Conservation (phyloP, 1,139 yeast genomes). For the Hansenula sp. region DNA sequence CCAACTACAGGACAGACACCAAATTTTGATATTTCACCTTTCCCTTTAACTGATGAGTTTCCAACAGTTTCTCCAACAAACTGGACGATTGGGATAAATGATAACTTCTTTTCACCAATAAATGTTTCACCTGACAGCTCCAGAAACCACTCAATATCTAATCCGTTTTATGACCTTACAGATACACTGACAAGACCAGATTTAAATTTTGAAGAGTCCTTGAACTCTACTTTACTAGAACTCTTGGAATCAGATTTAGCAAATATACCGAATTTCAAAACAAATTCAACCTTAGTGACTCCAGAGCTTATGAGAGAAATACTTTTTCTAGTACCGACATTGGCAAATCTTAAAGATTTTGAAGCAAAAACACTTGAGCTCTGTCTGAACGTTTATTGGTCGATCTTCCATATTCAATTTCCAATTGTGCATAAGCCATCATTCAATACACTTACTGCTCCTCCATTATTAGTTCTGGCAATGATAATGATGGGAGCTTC, state of each 20-base stretch:
- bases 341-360: slow-evolving; percentile 4
- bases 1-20: background rate
- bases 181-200: slow-evolving; percentile 5
- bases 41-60: background rate
- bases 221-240: slow-evolving; percentile 5
- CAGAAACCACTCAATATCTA: background rate
- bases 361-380: slow-evolving; percentile 6
- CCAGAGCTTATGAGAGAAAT: slow-evolving; percentile 3
- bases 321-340: background rate
- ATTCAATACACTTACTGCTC: slow-evolving; percentile 40
- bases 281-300: slow-evolving; percentile 2
- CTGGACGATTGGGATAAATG: slow-evolving; percentile 5
- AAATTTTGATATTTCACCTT: background rate
- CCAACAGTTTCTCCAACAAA: background rate
- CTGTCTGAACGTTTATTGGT: slow-evolving; percentile 36
- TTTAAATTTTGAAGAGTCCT: slow-evolving; percentile 4
- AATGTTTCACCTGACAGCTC: background rate
- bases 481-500: slow-evolving; percentile 44
- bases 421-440: slow-evolving; percentile 51
- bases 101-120: slow-evolving; percentile 1
- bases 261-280: slow-evolving; percentile 4
- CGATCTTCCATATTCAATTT: slow-evolving; percentile 46
- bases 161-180: slow-evolving; percentile 1
- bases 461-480: slow-evolving; percentile 42
- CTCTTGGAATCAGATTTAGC: slow-evolving; percentile 6